Conservation (phyloP, 2,329 filamentous ascomycete species). For the Magnaporthales sp. region DNA sequence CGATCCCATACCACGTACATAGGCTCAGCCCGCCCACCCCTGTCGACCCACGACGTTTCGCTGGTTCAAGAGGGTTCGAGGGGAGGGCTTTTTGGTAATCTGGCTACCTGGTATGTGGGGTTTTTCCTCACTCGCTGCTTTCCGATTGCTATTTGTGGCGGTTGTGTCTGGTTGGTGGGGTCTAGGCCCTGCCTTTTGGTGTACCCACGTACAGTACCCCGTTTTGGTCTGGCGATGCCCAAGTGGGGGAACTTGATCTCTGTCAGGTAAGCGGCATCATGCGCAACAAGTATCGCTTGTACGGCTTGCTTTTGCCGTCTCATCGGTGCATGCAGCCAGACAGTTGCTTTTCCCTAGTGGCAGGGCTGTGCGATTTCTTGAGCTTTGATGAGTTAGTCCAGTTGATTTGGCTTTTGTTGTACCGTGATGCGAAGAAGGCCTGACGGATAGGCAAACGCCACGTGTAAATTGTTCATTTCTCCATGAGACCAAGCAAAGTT, state of each 20-base stretch:
- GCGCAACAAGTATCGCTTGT: background rate
- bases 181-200: background rate
- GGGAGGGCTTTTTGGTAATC: background rate
- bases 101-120: conserved; percentile 1
- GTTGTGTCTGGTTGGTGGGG: background rate
- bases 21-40: background rate
- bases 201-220: background rate
- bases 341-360: background rate
- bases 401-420: background rate
- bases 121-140: too few relatives aligned
- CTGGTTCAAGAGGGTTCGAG: background rate
- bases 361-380: background rate
- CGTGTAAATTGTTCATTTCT: background rate
- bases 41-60: background rate
- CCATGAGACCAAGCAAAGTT: background rate
- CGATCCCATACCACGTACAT: background rate
- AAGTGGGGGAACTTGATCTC: background rate
- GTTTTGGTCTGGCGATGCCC: background rate
- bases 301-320: background rate
- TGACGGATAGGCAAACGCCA: background rate
- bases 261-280: background rate
- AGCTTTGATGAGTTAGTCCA: background rate
- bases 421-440: background rate
- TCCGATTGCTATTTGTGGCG: background rate
- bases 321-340: background rate